Base-by-base conservation (phyloP, 768 basidiomycete genomes). In the Suillus weaverae region DNA sequence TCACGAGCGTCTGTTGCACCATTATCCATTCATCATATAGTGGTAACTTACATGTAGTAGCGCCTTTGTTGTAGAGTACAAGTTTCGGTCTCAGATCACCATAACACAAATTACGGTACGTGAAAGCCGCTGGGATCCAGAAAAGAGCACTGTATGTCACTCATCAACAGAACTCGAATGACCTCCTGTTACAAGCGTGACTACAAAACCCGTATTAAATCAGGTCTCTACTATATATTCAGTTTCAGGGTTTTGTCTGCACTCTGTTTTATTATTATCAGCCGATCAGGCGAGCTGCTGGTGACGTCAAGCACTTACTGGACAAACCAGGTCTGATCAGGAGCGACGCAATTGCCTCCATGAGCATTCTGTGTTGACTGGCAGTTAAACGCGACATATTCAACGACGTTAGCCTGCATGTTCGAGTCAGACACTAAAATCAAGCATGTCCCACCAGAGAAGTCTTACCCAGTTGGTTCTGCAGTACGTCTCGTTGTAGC, bases 331-430 rank as follows among this genome's bases (percentile, higher is more conserved):
- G 72, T 68, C 67, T 83, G 78, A 68, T 84, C 79, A 59, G 69
- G 74, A 18, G 83, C 81, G 30, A 84, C 79, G 67, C 83, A 84
- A 57, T 80, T 74, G 1, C 83, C 84, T 10, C 83, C 84, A 63
- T 84, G 81, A 2, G 84, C 83, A 62, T 84, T 84, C 75, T 83
- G 79, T 5, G 77, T 74, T 0, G 82, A 71, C 69, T 83, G 80
- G 70, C 83, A 85, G 68, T 82, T 83, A 20, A 73, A 76, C 0
- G 84, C 81, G 36, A 85, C 69, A 62, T 72, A 81, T 66, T 81
- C 75, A 35, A 83, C 67, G 60, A 81, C 66, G 48, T 70, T 62
- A n/a, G 81, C 76, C 81, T 82, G 44, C 20, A n/a, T 20, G 61
- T 14, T 36, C 18, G 35, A 41, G 61, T 51, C 18, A 54, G 33